These are phyloP conservation scores for Starmerella bombi DNA, from an alignment of 805 yeast genomes.

Conservation along the genomic window DNA sequence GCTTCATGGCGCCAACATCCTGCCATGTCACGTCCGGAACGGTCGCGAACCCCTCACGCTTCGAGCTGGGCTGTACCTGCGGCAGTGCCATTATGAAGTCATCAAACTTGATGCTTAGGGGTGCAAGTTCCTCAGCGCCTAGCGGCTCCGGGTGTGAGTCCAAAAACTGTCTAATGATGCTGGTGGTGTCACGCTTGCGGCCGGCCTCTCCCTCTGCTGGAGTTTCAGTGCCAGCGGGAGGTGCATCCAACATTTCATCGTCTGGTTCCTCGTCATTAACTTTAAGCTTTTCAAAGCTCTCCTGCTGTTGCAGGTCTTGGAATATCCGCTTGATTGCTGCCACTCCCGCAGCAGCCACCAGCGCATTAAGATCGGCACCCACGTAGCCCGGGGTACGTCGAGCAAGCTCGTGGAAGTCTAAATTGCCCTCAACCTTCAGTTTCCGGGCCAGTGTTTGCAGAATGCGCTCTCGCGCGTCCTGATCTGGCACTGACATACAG, in stretches of 20 bases:
- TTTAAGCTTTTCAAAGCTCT: neutral
- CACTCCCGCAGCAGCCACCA: slow-evolving; percentile 90
- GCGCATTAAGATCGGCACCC: slow-evolving; percentile 91
- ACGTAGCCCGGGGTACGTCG: slow-evolving; percentile 95
- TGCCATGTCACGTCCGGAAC: slow-evolving; percentile 97
- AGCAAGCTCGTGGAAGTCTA: slow-evolving; percentile 63
- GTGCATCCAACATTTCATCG: slow-evolving; percentile 3
- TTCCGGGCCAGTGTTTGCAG: slow-evolving; percentile 56
- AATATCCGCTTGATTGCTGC: slow-evolving; percentile 88
- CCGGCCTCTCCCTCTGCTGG: neutral
- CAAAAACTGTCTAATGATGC: slow-evolving; percentile 36
- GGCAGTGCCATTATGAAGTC: slow-evolving; percentile 83
- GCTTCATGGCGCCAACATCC: slow-evolving; percentile 77
- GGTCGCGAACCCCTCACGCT: slow-evolving; percentile 96
- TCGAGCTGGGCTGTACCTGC: slow-evolving; percentile 90
- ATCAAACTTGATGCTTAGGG: slow-evolving; percentile 58
- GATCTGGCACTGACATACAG: slow-evolving; percentile 88
- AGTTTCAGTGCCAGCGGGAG: neutral
- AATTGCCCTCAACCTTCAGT: slow-evolving; percentile 51
- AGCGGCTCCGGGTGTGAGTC: slow-evolving; percentile 66
- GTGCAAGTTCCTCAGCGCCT: slow-evolving; percentile 58
- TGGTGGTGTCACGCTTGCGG: neutral
- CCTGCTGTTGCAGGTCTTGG: slow-evolving; percentile 29
- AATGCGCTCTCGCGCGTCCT: slow-evolving; percentile 62
- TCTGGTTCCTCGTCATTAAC: slow-evolving; percentile 1